Percentiles rank a stretch among this genome's conserved stretches.
Evolutionary conservation across 2,329 filamentous ascomycete species (phyloP).

Genomic region (Penicillium sp.): DNA sequence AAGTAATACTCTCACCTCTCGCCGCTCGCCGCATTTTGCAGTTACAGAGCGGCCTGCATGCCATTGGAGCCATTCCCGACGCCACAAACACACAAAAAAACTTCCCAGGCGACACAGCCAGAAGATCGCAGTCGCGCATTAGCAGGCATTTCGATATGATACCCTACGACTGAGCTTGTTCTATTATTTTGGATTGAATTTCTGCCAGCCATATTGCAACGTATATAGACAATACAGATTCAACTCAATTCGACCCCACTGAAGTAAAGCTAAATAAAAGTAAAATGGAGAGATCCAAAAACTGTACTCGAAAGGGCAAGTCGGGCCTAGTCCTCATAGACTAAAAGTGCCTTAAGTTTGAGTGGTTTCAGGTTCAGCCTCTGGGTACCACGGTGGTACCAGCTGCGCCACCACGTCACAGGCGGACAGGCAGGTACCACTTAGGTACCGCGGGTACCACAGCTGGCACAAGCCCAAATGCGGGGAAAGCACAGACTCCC

Average conservation of each 20-base stretch:
- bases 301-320: background rate
- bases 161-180: constrained; percentile 46
- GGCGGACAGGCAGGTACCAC: background rate
- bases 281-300: background rate
- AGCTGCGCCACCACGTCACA: background rate
- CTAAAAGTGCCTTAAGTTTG: background rate
- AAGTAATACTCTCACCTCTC: too few species aligned
- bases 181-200: constrained; percentile 18
- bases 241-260: background rate
- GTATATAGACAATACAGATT: constrained; percentile 22
- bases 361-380: constrained; percentile 2
- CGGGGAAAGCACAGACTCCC: constrained; percentile 27
- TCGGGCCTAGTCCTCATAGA: background rate
- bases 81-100: constrained; percentile 19
- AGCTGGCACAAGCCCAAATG: constrained; percentile 12
- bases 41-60: constrained; percentile 13
- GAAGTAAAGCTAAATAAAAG: background rate
- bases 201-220: constrained; percentile 16
- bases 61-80: constrained; percentile 18
- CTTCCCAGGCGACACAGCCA: constrained; percentile 25
- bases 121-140: constrained; percentile 43
- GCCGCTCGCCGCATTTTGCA: background rate
- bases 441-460: constrained; percentile 10
- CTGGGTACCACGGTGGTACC: background rate
- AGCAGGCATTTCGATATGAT: constrained; percentile 50